Evolutionary conservation across 2,329 filamentous ascomycete species (phyloP).

Genomic region (Elsinoe fawcettii): DNA sequence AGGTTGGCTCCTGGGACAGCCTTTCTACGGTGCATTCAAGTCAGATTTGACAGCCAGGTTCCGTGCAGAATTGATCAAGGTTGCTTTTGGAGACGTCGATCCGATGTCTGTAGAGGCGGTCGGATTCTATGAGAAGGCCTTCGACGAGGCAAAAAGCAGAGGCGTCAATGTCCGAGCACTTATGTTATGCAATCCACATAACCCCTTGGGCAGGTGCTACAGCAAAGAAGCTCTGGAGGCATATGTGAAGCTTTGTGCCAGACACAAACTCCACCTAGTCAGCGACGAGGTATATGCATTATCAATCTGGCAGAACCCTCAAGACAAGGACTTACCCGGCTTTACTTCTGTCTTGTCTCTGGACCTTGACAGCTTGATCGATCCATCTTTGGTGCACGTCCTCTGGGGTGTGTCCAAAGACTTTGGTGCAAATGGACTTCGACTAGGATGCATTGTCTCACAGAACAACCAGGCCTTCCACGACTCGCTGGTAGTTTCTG

Average conservation of each 20-base stretch:
- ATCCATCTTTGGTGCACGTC: constrained; percentile 24
- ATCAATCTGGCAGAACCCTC: constrained; percentile 23
- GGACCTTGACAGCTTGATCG: constrained; percentile 19
- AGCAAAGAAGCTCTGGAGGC: constrained; percentile 22
- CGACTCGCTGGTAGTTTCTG: constrained; percentile 22
- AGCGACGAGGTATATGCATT: constrained; percentile 34
- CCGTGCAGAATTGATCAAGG: constrained; percentile 33
- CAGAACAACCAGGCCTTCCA: constrained; percentile 24
- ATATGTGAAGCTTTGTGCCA: constrained; percentile 26
- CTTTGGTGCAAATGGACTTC: constrained; percentile 29
- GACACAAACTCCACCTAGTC: constrained; percentile 28
- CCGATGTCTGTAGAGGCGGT: constrained; percentile 32
- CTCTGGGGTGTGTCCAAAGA: constrained; percentile 32
- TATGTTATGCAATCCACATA: constrained; percentile 39
- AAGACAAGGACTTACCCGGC: background rate
- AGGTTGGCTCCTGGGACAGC: constrained; percentile 39
- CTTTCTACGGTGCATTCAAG: constrained; percentile 44
- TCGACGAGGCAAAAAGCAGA: constrained; percentile 26
- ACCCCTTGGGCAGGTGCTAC: constrained; percentile 34
- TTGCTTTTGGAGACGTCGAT: constrained; percentile 31
- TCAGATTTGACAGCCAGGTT: constrained; percentile 34
- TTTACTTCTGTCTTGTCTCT: constrained; percentile 26
- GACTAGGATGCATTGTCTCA: constrained; percentile 26
- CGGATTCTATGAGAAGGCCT: constrained; percentile 32
- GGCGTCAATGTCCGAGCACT: constrained; percentile 35